Evolutionary conservation across 306 rosid species (phyloP), one percentile per base, ranked within the genome.

Genomic region (Prunus mira): DNA sequence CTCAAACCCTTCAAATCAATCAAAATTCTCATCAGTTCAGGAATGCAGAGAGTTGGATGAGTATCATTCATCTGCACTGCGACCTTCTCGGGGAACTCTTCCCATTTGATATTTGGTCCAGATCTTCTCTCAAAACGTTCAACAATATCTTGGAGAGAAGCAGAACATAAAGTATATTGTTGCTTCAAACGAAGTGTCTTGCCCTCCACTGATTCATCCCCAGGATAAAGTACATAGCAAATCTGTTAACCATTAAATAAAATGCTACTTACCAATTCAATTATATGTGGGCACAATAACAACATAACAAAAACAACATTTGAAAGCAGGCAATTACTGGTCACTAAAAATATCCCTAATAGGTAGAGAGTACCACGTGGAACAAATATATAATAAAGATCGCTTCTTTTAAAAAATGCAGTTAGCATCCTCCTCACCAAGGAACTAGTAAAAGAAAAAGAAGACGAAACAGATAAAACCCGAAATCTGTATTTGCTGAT

Each of bases 41-140:
- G 99, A 82, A 95, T 95, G 91, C 99, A 95, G 79, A 95, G 93
- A 73, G 99, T 95, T 78, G 99, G 99, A 83, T 95, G 99, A 79
- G 97, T 95, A 78, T 95, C 99, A 81, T 95, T 95, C 99, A 95
- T 95, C 90, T 95, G 99, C 68, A 95, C 97, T 15, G 99, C 97
- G 75, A 95, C 97, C 86, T 95, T 95, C 76, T 86, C 87, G 32
- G 97, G 97, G 76, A 95, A 89, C 50, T 92, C 93, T 66, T 91
- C 91, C 99, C 99, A 95, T 73, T 88, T 87, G 74, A 83, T 68
- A 49, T 71, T 71, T 75, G 82, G 58, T 73, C 96, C 97, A 7
- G 92, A 87, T 87, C 99, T 88, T 84, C 85, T 95, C 88, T 90
- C 97, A 86, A 95, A 95, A 66, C 89, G 87, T 56, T 96, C 89